Evolutionary conservation across 495 filamentous ascomycete species (phyloP).

Genomic region (Talaromyces trachyspermus): DNA sequence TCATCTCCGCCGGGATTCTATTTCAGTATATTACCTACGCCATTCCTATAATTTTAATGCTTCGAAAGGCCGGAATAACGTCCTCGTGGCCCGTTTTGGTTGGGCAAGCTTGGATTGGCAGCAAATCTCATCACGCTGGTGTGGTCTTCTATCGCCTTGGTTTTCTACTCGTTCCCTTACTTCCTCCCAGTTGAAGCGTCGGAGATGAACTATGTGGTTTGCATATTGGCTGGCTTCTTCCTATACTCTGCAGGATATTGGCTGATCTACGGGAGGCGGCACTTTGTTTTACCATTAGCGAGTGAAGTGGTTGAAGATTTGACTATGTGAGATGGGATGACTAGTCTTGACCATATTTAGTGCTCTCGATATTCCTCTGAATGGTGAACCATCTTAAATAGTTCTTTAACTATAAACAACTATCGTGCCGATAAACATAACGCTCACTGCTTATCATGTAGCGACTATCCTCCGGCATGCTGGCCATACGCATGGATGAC

Average conservation of each 20-base stretch:
- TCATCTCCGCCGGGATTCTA: constrained; percentile 46
- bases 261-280: not conserved
- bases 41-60: constrained; percentile 36
- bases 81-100: constrained; percentile 46
- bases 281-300: too few relatives aligned
- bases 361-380: too few relatives aligned
- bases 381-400: too few relatives aligned
- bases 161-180: constrained; percentile 47
- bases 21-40: constrained; percentile 47
- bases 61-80: constrained; percentile 46
- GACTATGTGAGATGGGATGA: too few relatives aligned
- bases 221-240: constrained; percentile 42
- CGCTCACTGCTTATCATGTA: too few relatives aligned
- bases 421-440: too few relatives aligned
- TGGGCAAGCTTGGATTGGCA: constrained; percentile 32
- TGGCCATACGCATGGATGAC: too few relatives aligned
- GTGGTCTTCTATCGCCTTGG: constrained; percentile 46
- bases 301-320: too few relatives aligned
- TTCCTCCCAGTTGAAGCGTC: constrained; percentile 28
- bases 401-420: too few relatives aligned
- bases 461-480: too few relatives aligned
- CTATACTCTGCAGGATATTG: not conserved
- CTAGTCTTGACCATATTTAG: too few relatives aligned
- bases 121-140: constrained; percentile 38
- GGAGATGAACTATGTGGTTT: constrained; percentile 54